These are phyloP conservation scores for Botrytis aclada DNA, from an alignment of 2,329 filamentous ascomycete species.

Conservation along the genomic window DNA sequence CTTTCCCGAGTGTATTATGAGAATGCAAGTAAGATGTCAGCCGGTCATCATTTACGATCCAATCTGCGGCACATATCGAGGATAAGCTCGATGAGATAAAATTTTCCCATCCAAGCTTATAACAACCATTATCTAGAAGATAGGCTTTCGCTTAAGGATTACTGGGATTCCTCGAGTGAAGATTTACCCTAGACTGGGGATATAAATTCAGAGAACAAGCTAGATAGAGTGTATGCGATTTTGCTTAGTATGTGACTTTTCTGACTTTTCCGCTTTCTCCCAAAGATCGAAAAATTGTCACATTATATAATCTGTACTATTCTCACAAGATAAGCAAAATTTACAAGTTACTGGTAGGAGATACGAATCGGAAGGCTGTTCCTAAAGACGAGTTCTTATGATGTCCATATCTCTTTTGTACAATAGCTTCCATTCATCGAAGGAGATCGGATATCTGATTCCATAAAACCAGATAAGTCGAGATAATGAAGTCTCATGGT, in stretches of 20 bases:
- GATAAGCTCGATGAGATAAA: neutral
- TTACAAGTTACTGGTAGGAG: neutral
- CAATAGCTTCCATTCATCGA: neutral
- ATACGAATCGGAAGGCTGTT: neutral
- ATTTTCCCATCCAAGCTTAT: neutral
- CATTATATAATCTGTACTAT: fast-evolving
- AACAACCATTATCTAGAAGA: neutral
- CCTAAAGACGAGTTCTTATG: neutral
- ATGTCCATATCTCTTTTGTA: neutral
- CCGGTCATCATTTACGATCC: neutral
- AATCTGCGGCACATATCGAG: neutral
- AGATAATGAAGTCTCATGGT: neutral
- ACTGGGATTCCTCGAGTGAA: neutral
- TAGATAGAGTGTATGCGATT: neutral
- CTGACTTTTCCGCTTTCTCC: neutral
- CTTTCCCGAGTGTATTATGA: neutral
- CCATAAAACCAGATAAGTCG: neutral
- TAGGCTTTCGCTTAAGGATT: neutral
- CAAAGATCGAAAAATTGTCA: fast-evolving
- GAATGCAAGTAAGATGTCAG: neutral
- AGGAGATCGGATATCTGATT: fast-evolving
- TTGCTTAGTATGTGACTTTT: neutral
- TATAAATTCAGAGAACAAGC: neutral
- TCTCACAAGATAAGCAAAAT: neutral
- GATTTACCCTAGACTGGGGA: fast-evolving